Evolutionary conservation across 1,284 basidiomycete genomes (phyloP), one percentile per base, ranked within the genome.

Genomic region (Cutaneotrichosporon dermatis): DNA sequence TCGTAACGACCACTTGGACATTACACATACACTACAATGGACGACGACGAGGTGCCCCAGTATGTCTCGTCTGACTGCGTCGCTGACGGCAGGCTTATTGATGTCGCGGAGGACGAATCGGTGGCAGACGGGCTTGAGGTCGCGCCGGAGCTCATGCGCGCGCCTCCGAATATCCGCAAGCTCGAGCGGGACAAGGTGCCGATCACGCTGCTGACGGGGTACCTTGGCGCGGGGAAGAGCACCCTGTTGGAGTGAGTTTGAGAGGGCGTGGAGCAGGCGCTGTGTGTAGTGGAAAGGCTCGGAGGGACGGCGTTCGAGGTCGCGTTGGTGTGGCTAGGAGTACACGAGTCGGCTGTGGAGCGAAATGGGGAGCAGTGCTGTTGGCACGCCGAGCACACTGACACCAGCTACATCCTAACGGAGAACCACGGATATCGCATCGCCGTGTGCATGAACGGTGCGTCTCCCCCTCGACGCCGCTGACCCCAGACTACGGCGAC

Each of bases 381-480:
- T 25, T 25, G 25, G 25, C 25, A 25, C 25, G 25, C 25, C 25
- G 25, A 25, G 25, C 25, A 25, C 25, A 25, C 55, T 63, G 39
- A 55, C 39, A 36, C 34, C 56, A 91, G 89, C 67, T 86, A 91
- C 41, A 94, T 96, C 63, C 79, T 97, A 61, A 93, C 89, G 4
- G 90, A 91, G 70, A 82, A 87, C 49, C 93, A 96, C 82, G 92
- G 93, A 1, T 91, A 92, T 71, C 85, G 89, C 44, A 95, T 97
- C 63, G 93, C 93, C 4, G 93, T 97, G 34, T 95, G 96, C 69
- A 93, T 97, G 91, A 97, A 96, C 72, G 92, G 25, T 25, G 25
- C 25, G 25, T 25, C 25, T 25, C 25, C 25, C 25, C 25, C 25
- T 25, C 25, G 25, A 25, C 25, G 25, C 25, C 25, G 25, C 25